Conservation (phyloP, 768 basidiomycete species). For the Naganishia vishniacii region DNA sequence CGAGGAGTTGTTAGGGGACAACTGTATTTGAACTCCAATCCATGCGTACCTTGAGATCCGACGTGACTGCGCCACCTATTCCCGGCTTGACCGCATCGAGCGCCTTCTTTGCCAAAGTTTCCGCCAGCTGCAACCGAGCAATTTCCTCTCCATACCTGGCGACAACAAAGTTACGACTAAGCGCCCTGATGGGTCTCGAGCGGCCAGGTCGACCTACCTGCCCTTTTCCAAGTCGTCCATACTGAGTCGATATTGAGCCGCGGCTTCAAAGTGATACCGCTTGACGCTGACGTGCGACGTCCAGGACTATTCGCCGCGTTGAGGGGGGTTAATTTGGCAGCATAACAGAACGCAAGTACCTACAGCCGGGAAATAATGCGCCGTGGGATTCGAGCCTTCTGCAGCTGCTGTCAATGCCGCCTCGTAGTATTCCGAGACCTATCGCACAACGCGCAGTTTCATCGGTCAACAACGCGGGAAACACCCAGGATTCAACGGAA, state of each 20-base stretch:
- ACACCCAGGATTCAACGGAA: no score
- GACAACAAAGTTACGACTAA: conserved; percentile 17
- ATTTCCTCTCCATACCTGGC: conserved; percentile 81
- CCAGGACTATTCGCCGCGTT: conserved; percentile 59
- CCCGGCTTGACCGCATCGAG: conserved; percentile 63
- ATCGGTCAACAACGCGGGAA: conserved; percentile 51
- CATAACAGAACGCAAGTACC: conserved; percentile 15
- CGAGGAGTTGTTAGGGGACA: background rate
- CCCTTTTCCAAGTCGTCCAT: conserved; percentile 69
- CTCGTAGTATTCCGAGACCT: conserved; percentile 61
- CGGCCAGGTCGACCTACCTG: conserved; percentile 51
- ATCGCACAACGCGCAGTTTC: background rate
- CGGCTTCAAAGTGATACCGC: conserved; percentile 75
- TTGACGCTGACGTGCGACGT: conserved; percentile 75
- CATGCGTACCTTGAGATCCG: conserved; percentile 68
- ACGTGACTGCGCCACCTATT: conserved; percentile 60
- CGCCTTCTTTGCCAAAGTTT: conserved; percentile 63
- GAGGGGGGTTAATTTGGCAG: background rate
- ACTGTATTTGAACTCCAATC: background rate
- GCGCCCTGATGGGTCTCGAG: background rate
- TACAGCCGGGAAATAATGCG: conserved; percentile 44
- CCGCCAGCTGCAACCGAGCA: conserved; percentile 67
- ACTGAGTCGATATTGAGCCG: conserved; percentile 80
- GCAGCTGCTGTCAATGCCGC: conserved; percentile 49
- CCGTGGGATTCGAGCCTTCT: conserved; percentile 38